Percentiles rank a stretch among this genome's conserved stretches.
Conservation (phyloP, 1,284 basidiomycete genomes). For the Grifola frondosa region DNA sequence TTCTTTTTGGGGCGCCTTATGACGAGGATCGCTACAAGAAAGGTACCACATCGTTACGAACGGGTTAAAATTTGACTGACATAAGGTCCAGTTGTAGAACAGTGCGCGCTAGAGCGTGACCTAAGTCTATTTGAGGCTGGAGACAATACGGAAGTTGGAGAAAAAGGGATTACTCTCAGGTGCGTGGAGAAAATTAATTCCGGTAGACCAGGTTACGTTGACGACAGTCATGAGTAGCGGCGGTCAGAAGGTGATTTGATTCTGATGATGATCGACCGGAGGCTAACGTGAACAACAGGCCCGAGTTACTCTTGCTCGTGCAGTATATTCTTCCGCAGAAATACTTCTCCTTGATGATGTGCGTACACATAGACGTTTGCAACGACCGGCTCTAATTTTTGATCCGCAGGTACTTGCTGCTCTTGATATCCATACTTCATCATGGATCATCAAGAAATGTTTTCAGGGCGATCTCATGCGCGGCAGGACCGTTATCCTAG, state of each 20-base stretch:
- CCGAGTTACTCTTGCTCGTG: slow-evolving; percentile 71
- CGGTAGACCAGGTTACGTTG: neutral
- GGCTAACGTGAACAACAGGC: slow-evolving; percentile 36
- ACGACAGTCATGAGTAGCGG: slow-evolving; percentile 38
- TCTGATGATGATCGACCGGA: neutral
- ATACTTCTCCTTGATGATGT: slow-evolving; percentile 70
- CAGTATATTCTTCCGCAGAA: slow-evolving; percentile 61
- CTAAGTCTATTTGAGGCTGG: slow-evolving; percentile 65
- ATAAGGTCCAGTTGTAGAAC: slow-evolving; percentile 46
- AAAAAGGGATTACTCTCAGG: slow-evolving; percentile 58
- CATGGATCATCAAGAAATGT: slow-evolving; percentile 76
- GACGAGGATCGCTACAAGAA: slow-evolving; percentile 43
- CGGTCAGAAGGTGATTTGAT: slow-evolving; percentile 63
- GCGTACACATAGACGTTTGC: slow-evolving; percentile 18
- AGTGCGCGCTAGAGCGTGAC: slow-evolving; percentile 60
- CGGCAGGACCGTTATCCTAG: slow-evolving; percentile 68
- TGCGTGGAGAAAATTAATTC: slow-evolving; percentile 3
- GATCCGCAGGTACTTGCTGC: slow-evolving; percentile 39
- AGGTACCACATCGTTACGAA: slow-evolving; percentile 31
- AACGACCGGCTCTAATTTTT: neutral
- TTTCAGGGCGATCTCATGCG: slow-evolving; percentile 65
- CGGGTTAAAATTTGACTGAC: slow-evolving; percentile 22
- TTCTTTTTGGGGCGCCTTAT: slow-evolving; percentile 40
- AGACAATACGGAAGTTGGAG: slow-evolving; percentile 67
- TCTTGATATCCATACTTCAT: slow-evolving; percentile 62